These are phyloP conservation scores for Neospermospora avenae DNA, from an alignment of 2,329 filamentous ascomycete species.

Conservation along the genomic window DNA sequence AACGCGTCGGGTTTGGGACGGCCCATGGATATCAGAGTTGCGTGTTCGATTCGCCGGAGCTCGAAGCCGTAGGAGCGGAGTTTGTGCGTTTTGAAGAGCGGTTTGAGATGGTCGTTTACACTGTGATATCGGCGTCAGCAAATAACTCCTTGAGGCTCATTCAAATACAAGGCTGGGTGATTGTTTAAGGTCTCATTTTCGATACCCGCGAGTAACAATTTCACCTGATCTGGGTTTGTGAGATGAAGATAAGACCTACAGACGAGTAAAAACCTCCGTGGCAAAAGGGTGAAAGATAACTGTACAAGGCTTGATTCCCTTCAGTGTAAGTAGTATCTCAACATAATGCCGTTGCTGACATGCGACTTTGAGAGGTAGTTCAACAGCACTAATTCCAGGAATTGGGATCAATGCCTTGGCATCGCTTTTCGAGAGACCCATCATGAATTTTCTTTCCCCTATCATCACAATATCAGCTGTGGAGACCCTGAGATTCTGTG, in stretches of 20 bases:
- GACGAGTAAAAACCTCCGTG: slow-evolving; percentile 1
- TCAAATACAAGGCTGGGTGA: not conserved
- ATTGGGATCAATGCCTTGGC: not conserved
- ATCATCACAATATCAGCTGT: not conserved
- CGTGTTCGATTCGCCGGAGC: slow-evolving; percentile 5
- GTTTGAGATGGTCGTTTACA: slow-evolving; percentile 3
- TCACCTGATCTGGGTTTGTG: too few species aligned
- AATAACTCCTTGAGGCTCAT: not conserved
- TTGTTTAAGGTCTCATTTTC: too few species aligned
- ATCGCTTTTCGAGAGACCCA: slow-evolving; percentile 2
- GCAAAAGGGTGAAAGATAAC: not conserved
- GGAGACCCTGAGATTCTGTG: not conserved
- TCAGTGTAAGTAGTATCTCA: slow-evolving; percentile 7
- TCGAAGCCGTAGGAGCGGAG: slow-evolving; percentile 8
- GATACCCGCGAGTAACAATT: too few species aligned
- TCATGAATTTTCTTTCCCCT: not conserved
- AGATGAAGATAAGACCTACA: not conserved
- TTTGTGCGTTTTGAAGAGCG: slow-evolving; percentile 6
- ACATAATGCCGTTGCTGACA: slow-evolving; percentile 3
- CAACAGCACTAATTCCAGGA: not conserved
- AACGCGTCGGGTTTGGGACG: not conserved
- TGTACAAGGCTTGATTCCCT: slow-evolving; percentile 8
- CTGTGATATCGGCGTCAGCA: not conserved
- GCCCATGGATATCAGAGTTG: not conserved
- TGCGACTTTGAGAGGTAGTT: not conserved